Base-by-base conservation (phyloP, 2,329 filamentous ascomycete species). In the Botrytis porri region DNA sequence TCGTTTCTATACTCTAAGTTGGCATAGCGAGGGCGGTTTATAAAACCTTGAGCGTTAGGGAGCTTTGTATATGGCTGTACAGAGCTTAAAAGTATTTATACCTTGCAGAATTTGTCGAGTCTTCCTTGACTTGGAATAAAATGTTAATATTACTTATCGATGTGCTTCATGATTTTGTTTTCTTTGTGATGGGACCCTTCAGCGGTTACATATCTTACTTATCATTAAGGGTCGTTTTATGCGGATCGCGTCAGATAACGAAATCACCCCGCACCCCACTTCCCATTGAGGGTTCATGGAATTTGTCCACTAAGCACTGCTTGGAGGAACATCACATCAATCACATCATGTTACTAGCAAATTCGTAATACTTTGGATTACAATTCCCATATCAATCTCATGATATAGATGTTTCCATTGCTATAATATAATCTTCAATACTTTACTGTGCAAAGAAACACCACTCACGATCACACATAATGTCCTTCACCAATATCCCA, bases 401-500 rank as follows among this genome's bases (percentile, higher is more conserved):
- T 45, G 9, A 41, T 32, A 64, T 25, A n/a, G 32, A 37, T 16
- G 1, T 39, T 35, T 39, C 41, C 8, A 16, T 37, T 14, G 48
- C 29, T 69, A 57, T 18, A 57, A 69, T 29, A 57, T 35, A n/a
- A 54, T 25, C 4, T 43, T 57, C 63, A 37, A 22, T 35, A 25
- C 62, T 32, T 25, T 29, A 32, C 9, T 35, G 8, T 57, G 25
- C 48, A 64, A 51, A 45, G 10, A 69, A 12, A 29, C 20, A n/a
- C 29, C 18, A 25, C 12, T 18, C 18, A 25, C 12, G 9, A n/a
- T 14, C 37, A 32, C 20, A 22, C 65, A 80, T 65, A 51, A 81
- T 81, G 79, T 81, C 80, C 35, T 97, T 97, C 84, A 90, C 88
- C 2, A 86, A 88, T 3, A 90, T 97, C 73, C 94, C 94, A 2